A percentile compares a stretch with the other conserved stretches of the same genome.
These are phyloP conservation scores for Magnusiomyces suaveolens DNA, from an alignment of 1,139 yeast species.

Conservation along the genomic window DNA sequence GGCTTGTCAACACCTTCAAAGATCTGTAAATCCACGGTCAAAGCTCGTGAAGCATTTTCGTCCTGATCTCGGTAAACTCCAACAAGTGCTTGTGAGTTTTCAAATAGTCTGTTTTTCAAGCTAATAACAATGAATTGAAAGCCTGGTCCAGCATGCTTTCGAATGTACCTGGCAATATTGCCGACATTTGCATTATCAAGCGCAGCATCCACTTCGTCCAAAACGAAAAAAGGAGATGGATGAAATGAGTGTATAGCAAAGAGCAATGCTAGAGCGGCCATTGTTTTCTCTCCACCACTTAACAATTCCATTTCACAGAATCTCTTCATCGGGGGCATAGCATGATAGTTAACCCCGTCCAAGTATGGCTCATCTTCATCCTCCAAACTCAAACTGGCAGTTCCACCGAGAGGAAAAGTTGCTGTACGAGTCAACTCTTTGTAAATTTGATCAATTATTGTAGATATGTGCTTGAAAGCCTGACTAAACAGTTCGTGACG, in stretches of 20 bases:
- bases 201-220: constrained; percentile 97
- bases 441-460: constrained; percentile 66
- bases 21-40: constrained; percentile 31
- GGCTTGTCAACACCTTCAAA: constrained; percentile 7
- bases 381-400: constrained; percentile 79
- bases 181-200: constrained; percentile 82
- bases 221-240: constrained; percentile 91
- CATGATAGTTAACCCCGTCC: constrained; percentile 80
- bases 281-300: constrained; percentile 95
- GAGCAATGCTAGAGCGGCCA: constrained; percentile 86
- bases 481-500: constrained; percentile 55
- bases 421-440: constrained; percentile 68
- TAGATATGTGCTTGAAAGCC: constrained; percentile 70
- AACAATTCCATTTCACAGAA: constrained; percentile 87
- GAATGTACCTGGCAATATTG: constrained; percentile 74
- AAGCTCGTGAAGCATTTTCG: constrained; percentile 63
- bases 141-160: constrained; percentile 62
- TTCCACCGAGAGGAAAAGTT: constrained; percentile 66
- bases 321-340: constrained; percentile 94
- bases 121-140: constrained; percentile 93
- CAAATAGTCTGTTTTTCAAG: constrained; percentile 76
- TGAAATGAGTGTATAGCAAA: constrained; percentile 87
- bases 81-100: constrained; percentile 80
- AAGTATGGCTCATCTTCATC: constrained; percentile 78
- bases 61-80: constrained; percentile 86